These are phyloP conservation scores for Eucalyptus lansdowneana DNA, from an alignment of 345 rosid species.

Conservation along the genomic window DNA sequence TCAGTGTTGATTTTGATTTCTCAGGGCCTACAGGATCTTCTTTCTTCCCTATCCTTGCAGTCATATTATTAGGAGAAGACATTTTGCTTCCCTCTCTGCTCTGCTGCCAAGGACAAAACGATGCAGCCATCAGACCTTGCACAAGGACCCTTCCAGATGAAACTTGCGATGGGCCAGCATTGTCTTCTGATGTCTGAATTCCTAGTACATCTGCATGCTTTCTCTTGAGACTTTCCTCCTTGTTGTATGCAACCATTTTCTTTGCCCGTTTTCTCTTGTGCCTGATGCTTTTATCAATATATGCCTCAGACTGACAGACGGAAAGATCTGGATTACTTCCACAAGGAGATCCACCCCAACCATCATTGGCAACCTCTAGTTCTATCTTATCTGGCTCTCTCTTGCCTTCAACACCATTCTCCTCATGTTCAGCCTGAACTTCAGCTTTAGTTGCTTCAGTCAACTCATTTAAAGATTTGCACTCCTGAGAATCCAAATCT, in stretches of 20 bases:
- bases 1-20: background rate
- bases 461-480: background rate
- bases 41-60: slow-evolving; percentile 23
- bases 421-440: slow-evolving; percentile 1
- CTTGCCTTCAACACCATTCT: background rate
- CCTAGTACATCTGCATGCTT: slow-evolving; percentile 1
- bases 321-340: slow-evolving; percentile 2
- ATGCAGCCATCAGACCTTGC: slow-evolving; percentile 17
- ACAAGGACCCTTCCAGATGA: background rate
- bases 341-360: background rate
- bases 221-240: background rate
- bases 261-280: background rate
- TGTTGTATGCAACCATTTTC: background rate
- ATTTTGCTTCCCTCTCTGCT: background rate
- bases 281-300: background rate
- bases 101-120: slow-evolving; percentile 3
- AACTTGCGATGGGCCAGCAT: background rate
- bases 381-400: background rate
- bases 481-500: background rate
- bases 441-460: background rate
- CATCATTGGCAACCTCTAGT: background rate
- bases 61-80: background rate
- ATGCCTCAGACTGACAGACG: background rate
- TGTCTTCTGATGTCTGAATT: background rate
- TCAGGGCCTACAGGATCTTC: background rate